These are phyloP conservation scores for Lotmaria passim DNA, from an alignment of 208 protist species.

Conservation along the genomic window DNA sequence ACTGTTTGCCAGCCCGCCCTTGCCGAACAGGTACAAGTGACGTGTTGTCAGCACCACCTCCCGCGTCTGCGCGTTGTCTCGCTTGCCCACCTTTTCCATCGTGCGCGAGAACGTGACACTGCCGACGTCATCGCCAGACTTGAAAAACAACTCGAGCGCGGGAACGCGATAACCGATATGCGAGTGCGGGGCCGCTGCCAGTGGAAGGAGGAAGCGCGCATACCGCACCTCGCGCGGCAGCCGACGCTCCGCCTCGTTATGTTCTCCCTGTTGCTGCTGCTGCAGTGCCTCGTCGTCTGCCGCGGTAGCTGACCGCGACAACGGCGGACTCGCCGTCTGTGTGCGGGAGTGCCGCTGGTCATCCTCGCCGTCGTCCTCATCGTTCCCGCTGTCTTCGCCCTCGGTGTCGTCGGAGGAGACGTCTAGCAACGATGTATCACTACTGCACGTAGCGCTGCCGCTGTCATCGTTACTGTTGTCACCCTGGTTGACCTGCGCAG, in stretches of 20 bases:
- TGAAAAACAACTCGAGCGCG: constrained; percentile 42
- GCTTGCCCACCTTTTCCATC: constrained; percentile 64
- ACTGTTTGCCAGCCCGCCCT: constrained; percentile 26
- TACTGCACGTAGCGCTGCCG: background rate
- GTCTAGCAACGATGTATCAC: background rate
- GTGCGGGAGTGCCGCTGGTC: background rate
- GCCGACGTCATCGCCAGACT: constrained; percentile 37
- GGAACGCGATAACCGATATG: constrained; percentile 52
- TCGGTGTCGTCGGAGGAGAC: constrained; percentile 28
- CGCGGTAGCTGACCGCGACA: background rate
- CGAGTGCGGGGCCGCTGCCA: constrained; percentile 42
- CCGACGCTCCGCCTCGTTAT: background rate
- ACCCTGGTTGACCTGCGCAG: background rate
- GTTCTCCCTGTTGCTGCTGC: background rate
- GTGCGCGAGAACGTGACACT: constrained; percentile 62
- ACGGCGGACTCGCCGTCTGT: background rate
- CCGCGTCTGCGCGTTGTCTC: constrained; percentile 49
- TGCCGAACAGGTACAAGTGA: constrained; percentile 61
- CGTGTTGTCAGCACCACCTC: constrained; percentile 56
- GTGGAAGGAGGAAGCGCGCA: constrained; percentile 29
- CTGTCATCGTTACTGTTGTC: constrained; percentile 10
- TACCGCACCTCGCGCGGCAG: constrained; percentile 16
- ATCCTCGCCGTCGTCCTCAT: background rate
- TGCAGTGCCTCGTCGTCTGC: background rate
- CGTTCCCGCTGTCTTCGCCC: constrained; percentile 17